Evolutionary conservation across 2,329 filamentous ascomycete genomes (phyloP), one percentile per base, ranked within the genome.

Genomic region (Zalaria sp.): DNA sequence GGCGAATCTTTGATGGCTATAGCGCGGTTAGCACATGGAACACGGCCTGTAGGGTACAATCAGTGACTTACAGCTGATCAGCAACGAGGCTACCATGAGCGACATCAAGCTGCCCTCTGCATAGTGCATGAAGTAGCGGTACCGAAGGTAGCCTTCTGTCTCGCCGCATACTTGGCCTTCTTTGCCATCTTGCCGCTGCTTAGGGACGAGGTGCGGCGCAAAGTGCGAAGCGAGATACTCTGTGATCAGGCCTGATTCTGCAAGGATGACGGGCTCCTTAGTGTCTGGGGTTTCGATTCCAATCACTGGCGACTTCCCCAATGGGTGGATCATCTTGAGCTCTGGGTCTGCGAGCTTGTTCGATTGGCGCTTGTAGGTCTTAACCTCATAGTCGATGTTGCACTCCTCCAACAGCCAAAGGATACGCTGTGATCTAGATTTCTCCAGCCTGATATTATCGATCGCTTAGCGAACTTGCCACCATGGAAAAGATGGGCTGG

Each of bases 341-440:
- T 83, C 81, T 0, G 76, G 67, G 3, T 85, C 84, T 1, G 88
- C 88, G n/a, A 83, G 67, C 52, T 67, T 72, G 42, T 80, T 73
- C 43, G 62, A 53, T 34, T 59, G 58, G 32, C 88, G 80, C 59
- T 84, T 85, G 70, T 82, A 91, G 41, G 81, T 71, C 54, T 89
- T 77, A 44, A 95, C 64, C 47, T 88, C 76, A 62, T 93, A 94
- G 27, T 80, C 72, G 29, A 93, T 61, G 35, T 81, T 72, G 47
- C 91, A 77, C 60, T 89, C 85, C 58, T 91, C 83, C 35, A 93
- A 73, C 5, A 93, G 77, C 83, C 84, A 93, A 36, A 91, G 66
- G 44, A 89, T 81, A 47, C 84, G 78, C 60, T 93, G 84, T 8
- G 83, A 77, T 51, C 87, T 82, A 43, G 86, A 93, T 51, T 81